Evolutionary conservation across 2,329 filamentous ascomycete genomes (phyloP).

Genomic region (Purpureocillium lavendulum): DNA sequence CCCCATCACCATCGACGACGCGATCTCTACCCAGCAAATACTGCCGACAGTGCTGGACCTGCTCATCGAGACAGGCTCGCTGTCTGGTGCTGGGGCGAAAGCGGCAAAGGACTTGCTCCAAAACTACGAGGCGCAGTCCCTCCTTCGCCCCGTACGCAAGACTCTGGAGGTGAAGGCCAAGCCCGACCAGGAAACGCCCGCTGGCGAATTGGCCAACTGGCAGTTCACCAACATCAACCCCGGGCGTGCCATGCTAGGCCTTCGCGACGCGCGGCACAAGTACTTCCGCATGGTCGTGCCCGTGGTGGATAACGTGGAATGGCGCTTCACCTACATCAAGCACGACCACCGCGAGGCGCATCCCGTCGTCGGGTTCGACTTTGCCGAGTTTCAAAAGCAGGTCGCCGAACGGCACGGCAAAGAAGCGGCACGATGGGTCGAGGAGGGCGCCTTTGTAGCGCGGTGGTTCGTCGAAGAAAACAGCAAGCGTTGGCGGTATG

Average conservation of each 20-base stretch:
- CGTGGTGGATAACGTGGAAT: slow-evolving; percentile 20
- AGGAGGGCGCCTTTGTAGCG: slow-evolving; percentile 22
- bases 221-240: slow-evolving; percentile 25
- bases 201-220: slow-evolving; percentile 14
- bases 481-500: slow-evolving; percentile 23
- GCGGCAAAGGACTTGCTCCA: slow-evolving; percentile 18
- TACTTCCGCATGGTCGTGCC: slow-evolving; percentile 22
- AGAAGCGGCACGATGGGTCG: slow-evolving; percentile 19
- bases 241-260: slow-evolving; percentile 21
- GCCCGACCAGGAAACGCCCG: too few species aligned
- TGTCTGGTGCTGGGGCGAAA: slow-evolving; percentile 14
- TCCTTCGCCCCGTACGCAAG: slow-evolving; percentile 18
- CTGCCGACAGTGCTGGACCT: slow-evolving; percentile 26
- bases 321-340: slow-evolving; percentile 19
- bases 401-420: slow-evolving; percentile 13
- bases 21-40: slow-evolving; percentile 22
- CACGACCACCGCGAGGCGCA: slow-evolving; percentile 19
- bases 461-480: slow-evolving; percentile 27
- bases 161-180: slow-evolving; percentile 9
- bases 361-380: slow-evolving; percentile 15
- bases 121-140: slow-evolving; percentile 26
- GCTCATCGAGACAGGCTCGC: slow-evolving; percentile 22
- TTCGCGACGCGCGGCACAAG: slow-evolving; percentile 18
- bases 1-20: slow-evolving; percentile 18
- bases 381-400: slow-evolving; percentile 11